Percentiles rank a stretch among this genome's conserved stretches.
These are phyloP conservation scores for Bonia amplexicaulis DNA, from an alignment of 176 grass and related monocot genomes.

Conservation along the genomic window DNA sequence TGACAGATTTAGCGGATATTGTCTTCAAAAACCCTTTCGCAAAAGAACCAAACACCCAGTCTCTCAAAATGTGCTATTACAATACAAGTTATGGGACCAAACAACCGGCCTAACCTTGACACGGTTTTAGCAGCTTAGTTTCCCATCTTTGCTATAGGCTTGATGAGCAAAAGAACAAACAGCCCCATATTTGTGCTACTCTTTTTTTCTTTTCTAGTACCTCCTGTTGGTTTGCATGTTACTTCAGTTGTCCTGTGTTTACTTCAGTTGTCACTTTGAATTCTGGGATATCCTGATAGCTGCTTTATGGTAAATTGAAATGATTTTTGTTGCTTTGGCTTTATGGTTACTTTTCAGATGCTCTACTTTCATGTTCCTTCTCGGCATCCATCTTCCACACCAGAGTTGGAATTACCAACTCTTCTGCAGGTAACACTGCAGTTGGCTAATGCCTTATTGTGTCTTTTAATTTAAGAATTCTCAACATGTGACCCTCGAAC, in stretches of 20 bases:
- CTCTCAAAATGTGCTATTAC: background rate
- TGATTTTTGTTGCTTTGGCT: conserved; percentile 9
- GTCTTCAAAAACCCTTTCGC: background rate
- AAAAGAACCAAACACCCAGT: background rate
- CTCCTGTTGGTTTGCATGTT: conserved; percentile 1
- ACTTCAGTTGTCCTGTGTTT: background rate
- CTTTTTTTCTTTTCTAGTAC: background rate
- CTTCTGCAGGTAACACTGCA: conserved; percentile 69
- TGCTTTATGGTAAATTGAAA: background rate
- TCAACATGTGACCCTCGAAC: too few species aligned
- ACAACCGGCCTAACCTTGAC: background rate
- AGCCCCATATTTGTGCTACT: background rate
- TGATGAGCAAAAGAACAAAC: background rate
- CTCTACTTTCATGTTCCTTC: conserved; percentile 93
- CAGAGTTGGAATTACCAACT: conserved; percentile 76
- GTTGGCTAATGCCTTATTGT: background rate
- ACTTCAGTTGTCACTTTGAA: background rate
- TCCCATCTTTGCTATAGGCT: background rate
- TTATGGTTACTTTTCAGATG: conserved; percentile 53
- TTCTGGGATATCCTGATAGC: background rate
- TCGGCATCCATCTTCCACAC: conserved; percentile 64
- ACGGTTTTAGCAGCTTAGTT: background rate
- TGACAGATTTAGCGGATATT: too few species aligned
- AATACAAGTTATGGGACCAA: background rate
- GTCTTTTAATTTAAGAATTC: too few species aligned